A percentile compares a stretch with the other conserved stretches of the same genome.
phyloP scores from a whole-genome alignment of 1,139 yeast genomes.

The Yamadazyma membranifaciens region DNA sequence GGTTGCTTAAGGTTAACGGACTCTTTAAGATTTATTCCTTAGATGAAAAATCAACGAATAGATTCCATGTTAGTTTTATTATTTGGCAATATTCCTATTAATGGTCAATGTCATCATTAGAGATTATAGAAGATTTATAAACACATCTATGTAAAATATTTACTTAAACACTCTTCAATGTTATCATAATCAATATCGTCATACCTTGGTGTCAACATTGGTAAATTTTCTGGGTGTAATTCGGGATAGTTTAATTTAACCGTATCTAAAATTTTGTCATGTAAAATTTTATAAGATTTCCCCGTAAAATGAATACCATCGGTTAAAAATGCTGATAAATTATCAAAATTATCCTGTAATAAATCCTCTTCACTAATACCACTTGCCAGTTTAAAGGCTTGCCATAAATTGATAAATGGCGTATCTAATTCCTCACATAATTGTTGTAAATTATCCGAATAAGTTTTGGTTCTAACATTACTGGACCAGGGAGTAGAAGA shows the following conservation, averaged over 20 bases:
- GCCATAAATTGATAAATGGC: conserved; percentile 56
- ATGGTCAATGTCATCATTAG: no score
- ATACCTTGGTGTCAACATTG: conserved; percentile 36
- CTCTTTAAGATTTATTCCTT: no score
- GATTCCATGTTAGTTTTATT: no score
- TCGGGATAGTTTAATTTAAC: conserved; percentile 50
- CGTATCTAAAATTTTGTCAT: conserved; percentile 34
- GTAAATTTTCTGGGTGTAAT: conserved; percentile 34
- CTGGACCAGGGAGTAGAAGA: conserved; percentile 15
- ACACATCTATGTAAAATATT: conserved; percentile 1
- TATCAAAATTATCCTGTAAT: conserved; percentile 14
- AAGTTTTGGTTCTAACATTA: conserved; percentile 34
- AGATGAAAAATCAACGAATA: no score
- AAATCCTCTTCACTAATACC: conserved; percentile 16
- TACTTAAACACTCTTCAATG: conserved; percentile 7
- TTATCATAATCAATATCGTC: conserved; percentile 23
- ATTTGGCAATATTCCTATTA: no score
- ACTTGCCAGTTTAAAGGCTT: conserved; percentile 11
- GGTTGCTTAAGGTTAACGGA: no score
- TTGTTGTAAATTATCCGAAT: conserved; percentile 47
- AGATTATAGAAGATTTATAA: no score
- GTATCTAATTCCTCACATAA: conserved; percentile 46
- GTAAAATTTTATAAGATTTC: conserved; percentile 56
- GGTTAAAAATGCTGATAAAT: conserved; percentile 19
- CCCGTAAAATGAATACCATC: conserved; percentile 76